A percentile compares a stretch with the other conserved stretches of the same genome.
phyloP scores from a whole-genome alignment of 75 land plant species.

The Picea glauca region DNA sequence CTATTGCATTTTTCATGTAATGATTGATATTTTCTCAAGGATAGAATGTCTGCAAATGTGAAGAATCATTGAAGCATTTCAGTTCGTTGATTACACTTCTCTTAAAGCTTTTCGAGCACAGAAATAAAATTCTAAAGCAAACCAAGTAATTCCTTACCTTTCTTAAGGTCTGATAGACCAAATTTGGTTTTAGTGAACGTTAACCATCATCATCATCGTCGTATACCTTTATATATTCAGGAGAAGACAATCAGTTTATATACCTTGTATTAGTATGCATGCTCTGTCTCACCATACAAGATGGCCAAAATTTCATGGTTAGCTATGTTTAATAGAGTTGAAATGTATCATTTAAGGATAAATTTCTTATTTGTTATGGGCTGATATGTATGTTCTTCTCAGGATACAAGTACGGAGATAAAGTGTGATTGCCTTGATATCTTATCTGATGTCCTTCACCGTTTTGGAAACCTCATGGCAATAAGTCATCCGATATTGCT shows the following conservation, averaged over 20 bases:
- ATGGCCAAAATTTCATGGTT: background rate
- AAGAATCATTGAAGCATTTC: background rate
- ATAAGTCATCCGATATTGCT: conserved; percentile 70
- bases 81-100: background rate
- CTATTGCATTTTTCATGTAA: too few relatives aligned
- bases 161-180: too few relatives aligned
- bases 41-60: background rate
- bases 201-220: too few relatives aligned
- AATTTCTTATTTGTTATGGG: background rate
- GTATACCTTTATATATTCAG: background rate
- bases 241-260: background rate
- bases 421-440: conserved; percentile 97
- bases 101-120: background rate
- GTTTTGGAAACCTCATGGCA: conserved; percentile 87
- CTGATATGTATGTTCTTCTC: conserved; percentile 8
- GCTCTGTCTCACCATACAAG: background rate
- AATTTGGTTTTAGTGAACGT: too few relatives aligned
- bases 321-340: background rate
- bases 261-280: background rate
- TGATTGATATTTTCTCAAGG: too few relatives aligned
- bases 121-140: too few relatives aligned
- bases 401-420: conserved; percentile 79
- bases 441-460: conserved; percentile 91
- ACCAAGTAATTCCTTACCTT: too few relatives aligned
- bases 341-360: background rate